Evolutionary conservation across 371 early-diverging fungal species (phyloP).

Genomic region (Syncephalastrum racemosum): DNA sequence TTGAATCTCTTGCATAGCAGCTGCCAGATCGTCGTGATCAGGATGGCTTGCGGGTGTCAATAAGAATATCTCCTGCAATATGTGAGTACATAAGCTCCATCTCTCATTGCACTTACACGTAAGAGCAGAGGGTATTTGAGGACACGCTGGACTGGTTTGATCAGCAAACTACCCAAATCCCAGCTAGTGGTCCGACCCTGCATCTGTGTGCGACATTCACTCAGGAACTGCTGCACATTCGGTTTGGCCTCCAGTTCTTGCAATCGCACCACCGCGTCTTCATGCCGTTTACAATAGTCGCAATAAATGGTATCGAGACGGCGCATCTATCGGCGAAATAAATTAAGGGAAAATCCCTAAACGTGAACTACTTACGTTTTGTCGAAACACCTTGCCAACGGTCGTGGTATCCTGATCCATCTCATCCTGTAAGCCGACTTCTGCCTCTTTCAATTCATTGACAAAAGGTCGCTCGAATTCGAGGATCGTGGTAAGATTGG

Average conservation of each 20-base stretch:
- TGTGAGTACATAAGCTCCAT: neutral
- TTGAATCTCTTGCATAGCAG: conserved; percentile 57
- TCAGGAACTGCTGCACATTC: conserved; percentile 53
- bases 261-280: conserved; percentile 59
- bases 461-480: conserved; percentile 52
- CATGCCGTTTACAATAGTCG: conserved; percentile 76
- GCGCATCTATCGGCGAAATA: conserved; percentile 32
- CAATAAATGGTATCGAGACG: conserved; percentile 62
- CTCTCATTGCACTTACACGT: conserved; percentile 32
- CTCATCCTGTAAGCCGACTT: neutral
- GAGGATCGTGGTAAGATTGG: conserved; percentile 65
- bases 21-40: conserved; percentile 55
- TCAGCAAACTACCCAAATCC: conserved; percentile 74
- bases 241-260: conserved; percentile 57
- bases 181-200: conserved; percentile 70
- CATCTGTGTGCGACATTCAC: conserved; percentile 53
- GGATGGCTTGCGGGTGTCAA: conserved; percentile 59
- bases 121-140: conserved; percentile 77
- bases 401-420: conserved; percentile 23
- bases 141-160: conserved; percentile 85
- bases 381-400: conserved; percentile 61
- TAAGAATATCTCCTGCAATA: conserved; percentile 56
- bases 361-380: conserved; percentile 38
- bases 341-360: neutral
- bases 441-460: conserved; percentile 45